phyloP scores from a whole-genome alignment of 768 basidiomycete species.

The Fistulinella prunicolor region DNA sequence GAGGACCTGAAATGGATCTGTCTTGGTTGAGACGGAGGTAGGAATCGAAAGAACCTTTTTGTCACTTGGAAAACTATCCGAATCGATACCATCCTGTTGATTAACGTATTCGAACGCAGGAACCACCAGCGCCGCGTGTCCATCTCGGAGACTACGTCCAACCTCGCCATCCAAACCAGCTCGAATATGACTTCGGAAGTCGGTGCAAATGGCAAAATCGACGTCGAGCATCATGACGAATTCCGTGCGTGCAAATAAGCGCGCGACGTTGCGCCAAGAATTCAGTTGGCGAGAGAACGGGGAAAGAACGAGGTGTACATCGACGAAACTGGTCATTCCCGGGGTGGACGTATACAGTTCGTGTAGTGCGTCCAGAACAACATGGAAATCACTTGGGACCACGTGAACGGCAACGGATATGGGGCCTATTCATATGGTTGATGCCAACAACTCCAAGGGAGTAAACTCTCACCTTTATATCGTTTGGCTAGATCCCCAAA shows the following conservation, averaged over 20 bases:
- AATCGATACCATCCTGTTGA: conserved; percentile 61
- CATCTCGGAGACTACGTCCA: conserved; percentile 47
- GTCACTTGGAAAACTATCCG: conserved; percentile 57
- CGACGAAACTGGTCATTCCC: conserved; percentile 65
- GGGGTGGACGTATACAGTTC: conserved; percentile 64
- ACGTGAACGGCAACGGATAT: conserved; percentile 84
- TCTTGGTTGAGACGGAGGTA: neutral
- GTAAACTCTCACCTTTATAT: conserved; percentile 59
- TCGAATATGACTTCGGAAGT: conserved; percentile 62
- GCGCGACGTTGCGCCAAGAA: conserved; percentile 84
- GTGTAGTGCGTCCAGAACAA: conserved; percentile 60
- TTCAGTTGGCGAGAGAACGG: conserved; percentile 84
- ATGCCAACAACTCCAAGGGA: neutral
- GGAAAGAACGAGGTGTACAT: conserved; percentile 84
- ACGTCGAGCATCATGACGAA: conserved; percentile 91
- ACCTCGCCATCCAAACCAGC: conserved; percentile 35
- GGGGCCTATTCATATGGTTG: conserved; percentile 51
- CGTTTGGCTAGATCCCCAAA: conserved; percentile 68
- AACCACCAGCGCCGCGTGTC: conserved; percentile 70
- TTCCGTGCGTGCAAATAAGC: conserved; percentile 78
- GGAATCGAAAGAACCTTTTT: conserved; percentile 49
- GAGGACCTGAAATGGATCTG: conserved; percentile 41
- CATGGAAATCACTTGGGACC: conserved; percentile 38
- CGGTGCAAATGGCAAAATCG: conserved; percentile 82
- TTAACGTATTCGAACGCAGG: conserved; percentile 82